Base-by-base conservation (phyloP, 2,329 filamentous ascomycete genomes). In the Epichloe bromicola region DNA sequence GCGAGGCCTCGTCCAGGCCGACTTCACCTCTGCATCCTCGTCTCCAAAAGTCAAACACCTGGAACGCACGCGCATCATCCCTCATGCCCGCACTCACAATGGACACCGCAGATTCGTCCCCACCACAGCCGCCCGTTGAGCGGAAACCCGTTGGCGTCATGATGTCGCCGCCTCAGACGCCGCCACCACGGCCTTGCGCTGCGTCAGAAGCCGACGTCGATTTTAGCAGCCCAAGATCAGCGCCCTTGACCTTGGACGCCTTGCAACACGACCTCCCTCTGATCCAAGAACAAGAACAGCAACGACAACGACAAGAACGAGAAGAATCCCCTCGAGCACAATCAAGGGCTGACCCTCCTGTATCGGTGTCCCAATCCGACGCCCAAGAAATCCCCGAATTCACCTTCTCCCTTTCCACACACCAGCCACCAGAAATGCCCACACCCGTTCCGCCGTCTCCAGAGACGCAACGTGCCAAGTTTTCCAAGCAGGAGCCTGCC, bases 1-100 rank as follows among this genome's bases (percentile, higher is more conserved):
- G 36, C 14, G 49, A 50, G 39, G 20, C 46, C 23, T 37, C 42
- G 26, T 50, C 43, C 54, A 57, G 53, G 53, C 54, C 54, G 51
- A 58, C 55, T 56, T 55, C 54, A 54, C 55, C 54, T 55, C 50
- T 54, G 5, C 54, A 54, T 49, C 45, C 56, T 46, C 57, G 57
- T 37, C 46, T 57, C 41, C 63, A 60, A 56, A 68, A 64, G 57
- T 62, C 68, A 34, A 62, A 58, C 50, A 64, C 60, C 39, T 70
- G 67, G 68, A 58, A 61, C 51, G 57, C 61, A 46, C 66, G 67
- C 52, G 53, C 68, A 42, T 68, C 66, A 41, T 61, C 64, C 19
- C 58, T 69, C 41, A 57, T 69, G 45, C 68, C 67, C 46, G 63
- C 65, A 57, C 68, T 71, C 62, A 70, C 65, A 45, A 49, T 63